Conservation (phyloP, 73 alveolate species). For the Paramecium sonneborni region DNA sequence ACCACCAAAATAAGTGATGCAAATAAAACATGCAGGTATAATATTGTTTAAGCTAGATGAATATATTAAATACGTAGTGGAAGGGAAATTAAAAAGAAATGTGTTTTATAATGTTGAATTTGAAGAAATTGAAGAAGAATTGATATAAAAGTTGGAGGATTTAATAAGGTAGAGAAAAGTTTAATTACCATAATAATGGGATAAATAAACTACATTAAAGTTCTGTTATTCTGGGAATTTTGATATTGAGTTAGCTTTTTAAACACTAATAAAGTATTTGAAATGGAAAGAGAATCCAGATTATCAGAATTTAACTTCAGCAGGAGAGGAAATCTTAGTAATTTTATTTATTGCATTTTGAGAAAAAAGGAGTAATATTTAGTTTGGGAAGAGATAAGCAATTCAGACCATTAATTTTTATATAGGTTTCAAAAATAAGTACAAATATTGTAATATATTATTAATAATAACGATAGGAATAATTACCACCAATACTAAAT, state of each 20-base stretch:
- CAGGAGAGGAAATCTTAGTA: slow-evolving; percentile 28
- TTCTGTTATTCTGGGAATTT: not conserved
- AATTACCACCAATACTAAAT: not conserved
- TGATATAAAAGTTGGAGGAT: not conserved
- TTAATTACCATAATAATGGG: not conserved
- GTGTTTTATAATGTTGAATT: not conserved
- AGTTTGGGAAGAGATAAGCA: slow-evolving; percentile 18
- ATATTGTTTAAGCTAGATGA: not conserved
- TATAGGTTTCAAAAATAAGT: not conserved
- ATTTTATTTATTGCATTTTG: not conserved
- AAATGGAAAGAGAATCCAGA: slow-evolving; percentile 3
- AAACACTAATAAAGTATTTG: not conserved
- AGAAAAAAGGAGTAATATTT: slow-evolving; percentile 3
- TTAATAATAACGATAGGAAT: not conserved
- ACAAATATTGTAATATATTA: not conserved
- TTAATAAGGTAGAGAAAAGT: not conserved
- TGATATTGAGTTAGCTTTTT: not conserved
- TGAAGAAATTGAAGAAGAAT: not conserved
- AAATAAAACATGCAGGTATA: not conserved
- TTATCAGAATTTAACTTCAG: not conserved
- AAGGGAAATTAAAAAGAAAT: not conserved
- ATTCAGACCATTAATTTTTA: slow-evolving; percentile 15
- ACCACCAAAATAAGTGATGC: not conserved
- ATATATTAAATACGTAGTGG: not conserved
- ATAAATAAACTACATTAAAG: not conserved